phyloP scores from a whole-genome alignment of 2,329 filamentous ascomycete genomes.

The Didymella sp. region DNA sequence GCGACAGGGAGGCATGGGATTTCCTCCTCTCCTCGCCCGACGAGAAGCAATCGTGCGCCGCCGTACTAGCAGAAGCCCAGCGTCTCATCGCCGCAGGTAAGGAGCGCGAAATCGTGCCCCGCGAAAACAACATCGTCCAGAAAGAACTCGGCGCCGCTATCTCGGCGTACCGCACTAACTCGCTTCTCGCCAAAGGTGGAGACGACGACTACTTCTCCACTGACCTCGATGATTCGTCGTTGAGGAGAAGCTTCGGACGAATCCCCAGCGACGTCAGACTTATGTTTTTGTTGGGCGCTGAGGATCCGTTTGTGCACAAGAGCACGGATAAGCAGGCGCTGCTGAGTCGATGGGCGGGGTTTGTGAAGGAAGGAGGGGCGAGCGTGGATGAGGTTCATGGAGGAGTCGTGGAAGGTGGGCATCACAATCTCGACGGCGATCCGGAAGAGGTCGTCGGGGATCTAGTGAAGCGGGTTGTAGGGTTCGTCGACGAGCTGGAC shows the following conservation, averaged over 20 bases:
- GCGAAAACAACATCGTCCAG: conserved; percentile 37
- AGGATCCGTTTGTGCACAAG: conserved; percentile 70
- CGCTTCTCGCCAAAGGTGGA: conserved; percentile 64
- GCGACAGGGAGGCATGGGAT: conserved; percentile 70
- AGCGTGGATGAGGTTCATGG: conserved; percentile 58
- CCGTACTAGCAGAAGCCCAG: conserved; percentile 57
- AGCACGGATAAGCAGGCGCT: conserved; percentile 65
- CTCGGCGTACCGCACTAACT: conserved; percentile 65
- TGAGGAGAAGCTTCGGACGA: conserved; percentile 70
- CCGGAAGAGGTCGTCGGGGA: conserved; percentile 56
- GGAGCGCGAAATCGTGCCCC: conserved; percentile 62
- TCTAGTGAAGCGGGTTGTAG: conserved; percentile 59
- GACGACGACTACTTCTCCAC: conserved; percentile 91
- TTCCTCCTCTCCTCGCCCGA: conserved; percentile 47
- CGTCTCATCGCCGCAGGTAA: conserved; percentile 63
- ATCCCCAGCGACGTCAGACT: conserved; percentile 62
- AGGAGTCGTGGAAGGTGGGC: conserved; percentile 58
- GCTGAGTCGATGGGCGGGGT: conserved; percentile 63
- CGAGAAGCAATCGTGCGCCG: conserved; percentile 16
- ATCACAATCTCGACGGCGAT: conserved; percentile 60
- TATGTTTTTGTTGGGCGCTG: conserved; percentile 69
- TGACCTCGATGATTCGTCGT: conserved; percentile 67
- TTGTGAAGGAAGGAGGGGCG: conserved; percentile 55
- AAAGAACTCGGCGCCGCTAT: conserved; percentile 53
- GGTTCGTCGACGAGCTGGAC: conserved; percentile 53